These are phyloP conservation scores for Beverwykella pulmonaria DNA, from an alignment of 495 filamentous ascomycete species.

Conservation along the genomic window DNA sequence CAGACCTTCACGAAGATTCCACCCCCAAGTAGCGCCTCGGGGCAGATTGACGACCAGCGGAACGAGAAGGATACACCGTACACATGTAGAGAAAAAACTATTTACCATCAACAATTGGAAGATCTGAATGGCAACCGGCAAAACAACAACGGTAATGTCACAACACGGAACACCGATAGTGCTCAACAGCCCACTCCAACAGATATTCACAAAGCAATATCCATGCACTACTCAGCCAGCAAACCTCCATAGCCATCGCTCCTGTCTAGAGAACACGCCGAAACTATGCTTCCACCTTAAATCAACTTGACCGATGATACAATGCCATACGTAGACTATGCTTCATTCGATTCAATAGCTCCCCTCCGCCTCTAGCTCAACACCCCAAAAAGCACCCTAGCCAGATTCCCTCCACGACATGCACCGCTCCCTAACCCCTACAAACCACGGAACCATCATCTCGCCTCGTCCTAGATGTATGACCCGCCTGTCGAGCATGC, in stretches of 20 bases:
- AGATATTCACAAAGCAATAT: not conserved
- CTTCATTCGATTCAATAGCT: not conserved
- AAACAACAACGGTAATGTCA: not conserved
- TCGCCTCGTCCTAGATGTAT: not conserved
- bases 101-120: no score
- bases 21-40: not conserved
- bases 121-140: no score
- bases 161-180: not conserved
- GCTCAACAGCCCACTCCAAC: not conserved
- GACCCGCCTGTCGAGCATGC: not conserved
- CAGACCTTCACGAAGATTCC: not conserved
- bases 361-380: not conserved
- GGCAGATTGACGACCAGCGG: no score
- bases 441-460: not conserved
- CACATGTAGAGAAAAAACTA: no score
- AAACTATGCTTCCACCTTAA: not conserved
- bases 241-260: not conserved
- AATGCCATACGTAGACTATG: not conserved
- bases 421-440: not conserved
- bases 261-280: not conserved
- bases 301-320: not conserved
- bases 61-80: no score
- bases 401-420: not conserved
- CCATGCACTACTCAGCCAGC: not conserved
- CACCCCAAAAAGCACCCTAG: not conserved